Conservation (phyloP, 1,284 basidiomycete species). For the Sphagnurus paluster region DNA sequence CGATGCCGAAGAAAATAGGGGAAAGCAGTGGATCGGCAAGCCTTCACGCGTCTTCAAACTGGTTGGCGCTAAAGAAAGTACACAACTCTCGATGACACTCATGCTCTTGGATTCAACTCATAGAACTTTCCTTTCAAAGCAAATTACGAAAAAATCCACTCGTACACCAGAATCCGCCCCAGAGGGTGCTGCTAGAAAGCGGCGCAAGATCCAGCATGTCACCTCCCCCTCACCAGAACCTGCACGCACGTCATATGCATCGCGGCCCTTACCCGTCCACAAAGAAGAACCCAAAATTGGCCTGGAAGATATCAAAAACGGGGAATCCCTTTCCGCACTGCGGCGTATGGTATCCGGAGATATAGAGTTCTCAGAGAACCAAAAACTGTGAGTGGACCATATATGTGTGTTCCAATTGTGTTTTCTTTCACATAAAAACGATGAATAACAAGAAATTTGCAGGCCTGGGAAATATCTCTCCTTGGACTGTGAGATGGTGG, state of each 20-base stretch:
- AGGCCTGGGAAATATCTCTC: slow-evolving; percentile 82
- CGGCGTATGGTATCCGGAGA: slow-evolving; percentile 55
- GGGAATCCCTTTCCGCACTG: slow-evolving; percentile 47
- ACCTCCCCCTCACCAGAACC: slow-evolving; percentile 12
- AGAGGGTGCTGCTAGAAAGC: slow-evolving; percentile 16
- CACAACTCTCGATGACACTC: too few relatives aligned
- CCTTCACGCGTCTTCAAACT: slow-evolving; percentile 46
- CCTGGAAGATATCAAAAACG: slow-evolving; percentile 27
- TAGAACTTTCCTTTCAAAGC: slow-evolving; percentile 2
- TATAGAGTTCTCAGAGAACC: slow-evolving; percentile 38
- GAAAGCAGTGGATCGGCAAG: slow-evolving; percentile 6
- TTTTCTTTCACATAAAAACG: background rate
- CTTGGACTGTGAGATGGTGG: slow-evolving; percentile 98
- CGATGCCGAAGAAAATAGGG: slow-evolving; percentile 7
- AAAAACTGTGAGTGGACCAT: slow-evolving; percentile 43
- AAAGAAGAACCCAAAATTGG: background rate
- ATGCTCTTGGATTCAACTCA: too few relatives aligned
- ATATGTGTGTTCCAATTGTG: slow-evolving; percentile 3
- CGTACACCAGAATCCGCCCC: slow-evolving; percentile 13
- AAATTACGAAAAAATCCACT: slow-evolving; percentile 8
- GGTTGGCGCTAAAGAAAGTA: slow-evolving; percentile 51
- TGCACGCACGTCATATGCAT: background rate
- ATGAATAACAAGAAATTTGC: slow-evolving; percentile 1
- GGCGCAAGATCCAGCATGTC: slow-evolving; percentile 16
- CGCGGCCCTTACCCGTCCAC: slow-evolving; percentile 5